Base-by-base conservation (phyloP, 2,329 filamentous ascomycete species). In the Botryotinia globosa region DNA sequence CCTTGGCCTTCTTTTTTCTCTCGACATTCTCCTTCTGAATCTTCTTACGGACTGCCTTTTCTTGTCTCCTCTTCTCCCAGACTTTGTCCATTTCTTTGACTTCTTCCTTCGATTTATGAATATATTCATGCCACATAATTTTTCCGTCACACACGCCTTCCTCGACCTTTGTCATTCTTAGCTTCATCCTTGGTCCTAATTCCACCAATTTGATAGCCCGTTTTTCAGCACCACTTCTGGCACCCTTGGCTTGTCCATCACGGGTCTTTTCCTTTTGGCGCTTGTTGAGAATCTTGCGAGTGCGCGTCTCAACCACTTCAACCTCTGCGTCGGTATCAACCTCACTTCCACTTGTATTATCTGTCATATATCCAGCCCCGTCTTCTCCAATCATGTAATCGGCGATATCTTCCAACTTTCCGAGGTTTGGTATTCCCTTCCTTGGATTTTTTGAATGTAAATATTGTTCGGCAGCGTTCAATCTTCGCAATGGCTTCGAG, bases 71-170 rank as follows among this genome's bases (percentile, higher is more conserved):
- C 83, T 91, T 84, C 77, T 94, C 91, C 93, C 96, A 98, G 77
- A 89, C 88, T 84, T 91, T 89, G 77, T 98, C 94, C 77, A 98
- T 83, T 75, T 92, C 89, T 80, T 90, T 88, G 72, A 94, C 84
- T 81, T 99, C 94, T 29, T 89, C 87, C 77, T 89, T 89, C 10
- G 89, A 90, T 86, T 99, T 99, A 80, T 91, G 89, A 70, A 98
- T 90, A 80, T 94, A 97, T 81, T 98, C 94, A 82, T 99, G 96
- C 96, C 96, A 99, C 92, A 99, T 93, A 72, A 97, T 88, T 81
- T 94, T 96, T 67, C 96, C 96, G 39, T 88, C 87, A 79, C 94
- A 98, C 10, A 98, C 83, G 1, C 95, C 96, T 78, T 99, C 96
- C 80, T 99, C 96, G 7, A 99, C 94, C 84, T 99, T 99, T 72